Base-by-base conservation (phyloP, 441 rosid species). In the Syzygium malaccense region DNA sequence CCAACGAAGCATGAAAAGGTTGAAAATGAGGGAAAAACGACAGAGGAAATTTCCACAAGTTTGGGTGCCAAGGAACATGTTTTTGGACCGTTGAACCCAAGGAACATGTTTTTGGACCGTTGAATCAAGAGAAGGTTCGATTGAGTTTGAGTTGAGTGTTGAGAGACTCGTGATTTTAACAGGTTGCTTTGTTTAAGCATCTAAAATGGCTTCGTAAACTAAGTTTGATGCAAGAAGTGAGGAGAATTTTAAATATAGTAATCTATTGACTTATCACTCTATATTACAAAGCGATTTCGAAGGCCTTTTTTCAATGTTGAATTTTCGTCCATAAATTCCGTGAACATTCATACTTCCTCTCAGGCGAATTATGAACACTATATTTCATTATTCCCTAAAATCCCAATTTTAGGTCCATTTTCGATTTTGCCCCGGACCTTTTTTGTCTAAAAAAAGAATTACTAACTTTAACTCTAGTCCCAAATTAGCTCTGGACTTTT, bases 341-440 rank as follows among this genome's bases (percentile, higher is more conserved):
- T 41, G 51, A 41, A 37, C 14, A 66, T 66, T 32, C 37, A 32
- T 66, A 56, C 12, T 8, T 25, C 26, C 60, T 20, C 60, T 56
- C 23, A 4, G 60, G 23, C 12, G 26, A 56, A 20, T 20, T 20
- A 55, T 8, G 11, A 20, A 1, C 58, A 20, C 26, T 20, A 19
- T 23, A 55, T 20, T 56, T 56, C 57, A 56, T 55, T 7, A 23
- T 55, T 55, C 23, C 25, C 53, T 12, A 18, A 55, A 55, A 55
- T 20, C 26, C 28, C 23, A 8, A 56, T 26, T 56, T 56, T 56
- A 19, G 9, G 10, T 55, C 25, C 1, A 55, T 8, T 55, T 23
- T 23, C 8, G 8, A 55, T 18, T 55, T 8, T 19, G 0, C 8
- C 25, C 0, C 0, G 1, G 57, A 55, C 20, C 2, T 3, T 55